Evolutionary conservation across 225 moss, liverwort and hornwort species (phyloP), one percentile per base, ranked within the genome.

Genomic region (Anthoceros angustus): DNA sequence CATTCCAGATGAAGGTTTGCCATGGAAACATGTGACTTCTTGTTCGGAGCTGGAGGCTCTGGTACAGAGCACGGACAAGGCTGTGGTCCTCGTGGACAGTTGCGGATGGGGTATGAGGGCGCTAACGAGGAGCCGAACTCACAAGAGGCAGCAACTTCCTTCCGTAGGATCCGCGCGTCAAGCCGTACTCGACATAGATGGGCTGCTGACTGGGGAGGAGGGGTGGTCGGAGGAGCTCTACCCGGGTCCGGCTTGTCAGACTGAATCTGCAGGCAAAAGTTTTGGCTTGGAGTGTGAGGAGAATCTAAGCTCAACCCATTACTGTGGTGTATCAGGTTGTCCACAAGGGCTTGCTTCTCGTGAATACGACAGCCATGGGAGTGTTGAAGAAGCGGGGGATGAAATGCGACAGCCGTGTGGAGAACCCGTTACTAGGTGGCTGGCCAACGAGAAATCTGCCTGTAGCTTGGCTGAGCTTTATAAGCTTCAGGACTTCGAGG

Each of bases 61-160:
- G 43, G 48, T 63, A 9, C 68, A 71, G 12, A 73, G 76, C 32
- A 74, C 73, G 10, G 79, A 79, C 42, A 73, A 70, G 40, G 76
- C 70, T 10, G 67, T 79, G 50, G 14, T 79, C 43, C 68, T 80
- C 20, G 68, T 76, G 26, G 80, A 80, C 23, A 71, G 76, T 65
- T 80, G 80, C 66, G 80, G 80, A 25, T 76, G 77, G 68, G 76
- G 46, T 64, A 32, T n/a, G n/a, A n/a, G n/a, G n/a, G n/a, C n/a
- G n/a, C n/a, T n/a, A n/a, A n/a, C n/a, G n/a, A n/a, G n/a, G 16
- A 39, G 42, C 62, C 39, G 71, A 14, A 55, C 32, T 42, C 61
- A 76, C 45, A 55, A 71, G 5, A 62, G 62, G 67, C 66, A 50
- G 60, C 38, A 6, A 18, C n/a, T 24, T 41, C 10, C 16, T 8